Evolutionary conservation across 352 stramenopile species (phyloP), one percentile per base, ranked within the genome.

Genomic region (Phytophthora sansomeana): DNA sequence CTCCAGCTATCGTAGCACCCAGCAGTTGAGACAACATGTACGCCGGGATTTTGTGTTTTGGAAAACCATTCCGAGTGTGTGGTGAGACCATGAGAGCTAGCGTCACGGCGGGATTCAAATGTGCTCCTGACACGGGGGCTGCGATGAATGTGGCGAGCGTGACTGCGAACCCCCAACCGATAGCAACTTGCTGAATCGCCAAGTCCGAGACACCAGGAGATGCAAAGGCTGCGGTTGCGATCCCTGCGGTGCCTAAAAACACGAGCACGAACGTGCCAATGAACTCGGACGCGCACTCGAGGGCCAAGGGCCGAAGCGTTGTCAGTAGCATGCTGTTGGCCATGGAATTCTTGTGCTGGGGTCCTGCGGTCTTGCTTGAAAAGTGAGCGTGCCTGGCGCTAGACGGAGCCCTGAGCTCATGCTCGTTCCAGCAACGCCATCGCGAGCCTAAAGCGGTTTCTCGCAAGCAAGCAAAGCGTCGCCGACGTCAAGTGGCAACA

Each of bases 31-130:
- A 80, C 4, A 80, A 10, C 56, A 81, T 78, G 39, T 92, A 96
- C 8, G 74, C 74, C 21, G 85, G 43, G 19, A 87, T 39, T 59
- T 93, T 90, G 42, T 63, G 66, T 26, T 62, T 77, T 1, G 55
- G 60, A 43, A 80, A 77, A 4, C 56, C 46, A 38, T 39, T 75
- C 28, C 68, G 66, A 26, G 69, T 67, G 28, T 67, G 49, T 28
- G 44, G 44, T 10, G 87, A 70, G 4, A 89, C 19, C 2, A 77
- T 72, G 54, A 93, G 76, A 0, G 80, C 71, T 33, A 90, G n/a
- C 13, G 77, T 85, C 21, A 91, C 70, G 0, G 81, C 82, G 24
- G 85, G 85, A 64, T 93, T 93, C 36, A 92, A 69, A 60, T 93
- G 85, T 2, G 81, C 83, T 19, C 83, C 83, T 4, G 79, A 90